Conservation (phyloP, 2,329 filamentous ascomycete genomes). For the Ophiocordyceps unilateralis region DNA sequence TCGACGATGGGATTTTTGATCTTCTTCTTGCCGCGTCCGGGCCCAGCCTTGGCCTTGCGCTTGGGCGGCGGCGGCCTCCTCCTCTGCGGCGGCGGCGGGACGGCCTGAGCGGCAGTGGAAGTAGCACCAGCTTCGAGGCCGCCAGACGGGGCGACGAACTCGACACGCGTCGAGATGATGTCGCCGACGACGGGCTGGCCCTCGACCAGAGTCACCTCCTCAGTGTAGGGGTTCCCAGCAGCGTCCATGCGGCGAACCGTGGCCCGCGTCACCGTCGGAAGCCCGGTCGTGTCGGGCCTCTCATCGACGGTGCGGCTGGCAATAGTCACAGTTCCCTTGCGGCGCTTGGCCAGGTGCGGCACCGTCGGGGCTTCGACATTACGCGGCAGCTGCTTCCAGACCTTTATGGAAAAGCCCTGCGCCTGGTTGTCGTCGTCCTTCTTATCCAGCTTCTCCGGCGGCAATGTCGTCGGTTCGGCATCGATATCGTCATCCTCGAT, state of each 20-base stretch:
- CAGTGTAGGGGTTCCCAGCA: constrained; percentile 65
- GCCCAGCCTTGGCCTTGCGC: constrained; percentile 59
- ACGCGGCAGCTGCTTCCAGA: constrained; percentile 45
- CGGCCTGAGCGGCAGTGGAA: constrained; percentile 34
- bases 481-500: constrained; percentile 42
- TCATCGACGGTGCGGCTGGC: constrained; percentile 33
- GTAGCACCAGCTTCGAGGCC: constrained; percentile 38
- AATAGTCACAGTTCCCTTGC: constrained; percentile 42
- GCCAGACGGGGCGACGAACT: constrained; percentile 35
- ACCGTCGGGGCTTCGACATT: constrained; percentile 34
- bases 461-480: constrained; percentile 17
- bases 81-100: constrained; percentile 22
- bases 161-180: constrained; percentile 45
- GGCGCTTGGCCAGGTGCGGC: constrained; percentile 42
- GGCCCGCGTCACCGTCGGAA: constrained; percentile 51
- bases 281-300: constrained; percentile 15
- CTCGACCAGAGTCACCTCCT: constrained; percentile 66
- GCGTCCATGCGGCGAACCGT: constrained; percentile 66
- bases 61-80: constrained; percentile 61
- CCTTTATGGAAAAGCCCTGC: constrained; percentile 35
- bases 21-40: constrained; percentile 66
- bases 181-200: constrained; percentile 71
- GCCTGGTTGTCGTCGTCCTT: constrained; percentile 42
- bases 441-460: constrained; percentile 37
- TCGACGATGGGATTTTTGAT: constrained; percentile 37